Base-by-base conservation (phyloP, 768 basidiomycete genomes). In the Serendipita indica region DNA sequence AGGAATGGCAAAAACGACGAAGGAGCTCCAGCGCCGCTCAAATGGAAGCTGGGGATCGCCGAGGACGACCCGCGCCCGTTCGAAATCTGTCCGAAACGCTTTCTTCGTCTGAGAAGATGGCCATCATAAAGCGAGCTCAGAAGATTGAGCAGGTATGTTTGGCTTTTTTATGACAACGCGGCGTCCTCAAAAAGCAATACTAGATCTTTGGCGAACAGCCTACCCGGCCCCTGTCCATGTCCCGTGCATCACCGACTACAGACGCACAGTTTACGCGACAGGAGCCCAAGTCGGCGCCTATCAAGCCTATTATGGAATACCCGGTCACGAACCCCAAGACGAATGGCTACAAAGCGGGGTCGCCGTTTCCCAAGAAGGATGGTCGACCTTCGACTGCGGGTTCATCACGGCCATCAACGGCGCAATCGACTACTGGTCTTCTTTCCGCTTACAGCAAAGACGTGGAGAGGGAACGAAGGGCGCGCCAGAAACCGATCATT, bases 71-170 rank as follows among this genome's bases (percentile, higher is more conserved):
- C 27, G 18, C 41, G 7, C 27, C n/a, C 41, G n/a, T 7, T 25
- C 41, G n/a, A 6, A 43, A 7, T n/a, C n/a, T 25, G 7, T 7
- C 41, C 68, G 83, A 81, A 66, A 83, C 86, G 60, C 74, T 90
- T 49, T 76, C 81, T 64, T 80, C 79, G 28, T 75, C 72, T 62
- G 86, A 89, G 67, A 88, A 87, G 72, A 83, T 84, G 13, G 77
- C 84, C 65, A 86, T 85, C 65, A 86, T 91, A 45, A 76, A 81
- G 52, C 72, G 89, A 56, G 87, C 86, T 35, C 75, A 82, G 66
- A 91, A 90, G 71, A 89, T 91, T 86, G 86, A 89, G 70, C 84
- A 85, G 80, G 88, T 85, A 58, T 30, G 75, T 67, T 37, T n/a
- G 7, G 12, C 22, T 27, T 6, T 20, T 41, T 27, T 20, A 20